phyloP scores from a whole-genome alignment of 306 rosid species.

The Trifolium fragiferum region DNA sequence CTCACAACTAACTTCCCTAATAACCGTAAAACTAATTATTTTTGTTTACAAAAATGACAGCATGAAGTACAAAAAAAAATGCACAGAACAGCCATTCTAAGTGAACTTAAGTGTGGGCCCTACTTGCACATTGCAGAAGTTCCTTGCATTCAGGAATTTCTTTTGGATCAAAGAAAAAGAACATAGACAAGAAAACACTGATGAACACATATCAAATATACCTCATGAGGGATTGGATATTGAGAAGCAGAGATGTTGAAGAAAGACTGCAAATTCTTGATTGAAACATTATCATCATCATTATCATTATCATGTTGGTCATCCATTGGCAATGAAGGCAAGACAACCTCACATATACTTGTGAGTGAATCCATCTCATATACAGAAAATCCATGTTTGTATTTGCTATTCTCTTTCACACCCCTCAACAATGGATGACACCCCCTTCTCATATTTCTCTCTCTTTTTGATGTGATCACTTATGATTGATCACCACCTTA shows the following conservation, averaged over 20 bases:
- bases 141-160: not conserved
- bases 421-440: conserved; percentile 75
- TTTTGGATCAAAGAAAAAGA: not conserved
- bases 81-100: too few species aligned
- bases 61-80: too few species aligned
- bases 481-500: not conserved
- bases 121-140: too few species aligned
- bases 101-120: too few species aligned
- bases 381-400: conserved; percentile 57
- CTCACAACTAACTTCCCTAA: too few species aligned
- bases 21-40: too few species aligned
- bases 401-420: conserved; percentile 52
- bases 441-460: conserved; percentile 43
- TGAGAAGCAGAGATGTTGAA: conserved; percentile 62
- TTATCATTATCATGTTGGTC: not conserved
- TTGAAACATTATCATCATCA: not conserved
- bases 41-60: too few species aligned
- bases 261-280: conserved; percentile 47
- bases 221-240: conserved; percentile 65
- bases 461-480: not conserved
- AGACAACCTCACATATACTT: conserved; percentile 67
- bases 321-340: conserved; percentile 64
- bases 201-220: not conserved
- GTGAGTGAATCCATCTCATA: conserved; percentile 66
- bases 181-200: not conserved